Base-by-base conservation (phyloP, 768 basidiomycete species). In the Rhizopogon salebrosus region DNA sequence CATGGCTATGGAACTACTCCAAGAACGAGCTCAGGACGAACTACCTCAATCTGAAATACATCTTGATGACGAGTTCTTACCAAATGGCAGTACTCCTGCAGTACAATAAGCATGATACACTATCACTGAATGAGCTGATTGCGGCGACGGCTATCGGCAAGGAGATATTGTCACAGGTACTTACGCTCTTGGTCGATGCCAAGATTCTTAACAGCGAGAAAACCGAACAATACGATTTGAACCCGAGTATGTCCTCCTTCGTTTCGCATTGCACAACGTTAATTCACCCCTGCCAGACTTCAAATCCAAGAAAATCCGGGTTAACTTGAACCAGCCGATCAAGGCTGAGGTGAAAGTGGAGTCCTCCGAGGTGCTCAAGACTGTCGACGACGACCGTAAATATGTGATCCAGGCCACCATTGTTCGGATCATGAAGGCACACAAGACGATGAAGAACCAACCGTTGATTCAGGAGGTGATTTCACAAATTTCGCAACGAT, bases 1-100 rank as follows among this genome's bases (percentile, higher is more conserved):
- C 92, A 0, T 99, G 95, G 95, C 73, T 98, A 9, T 99, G 97
- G 97, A 95, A 98, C 64, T 92, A 95, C 68, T 93, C 87, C 51
- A 95, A 95, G 75, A 95, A 95, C 72, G 97, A 99, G 67, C 80
- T 99, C 6, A 83, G 88, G 52, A 95, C 95, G 57, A 94, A 89
- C 64, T 93, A 97, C 70, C 77, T 92, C 50, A 87, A 85, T 63
- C 92, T 94, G 70, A 97, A 94, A 70, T 98, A 98, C 74, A 93
- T 95, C 61, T 74, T 98, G 65, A 91, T 94, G 85, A 92, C 92
- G 29, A 94, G 90, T 61, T 83, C 93, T 8, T 98, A 89, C 71
- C 97, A 99, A 71, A 91, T 90, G 81, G 90, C 91, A 9, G 86
- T 98, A n/a, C 77, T 98, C 35, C 68, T 93, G 54, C 93, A 94